Percentiles rank a stretch among this genome's conserved stretches.
These are phyloP conservation scores for Paramyrothecium roridum DNA, from an alignment of 2,329 filamentous ascomycete species.

Conservation along the genomic window DNA sequence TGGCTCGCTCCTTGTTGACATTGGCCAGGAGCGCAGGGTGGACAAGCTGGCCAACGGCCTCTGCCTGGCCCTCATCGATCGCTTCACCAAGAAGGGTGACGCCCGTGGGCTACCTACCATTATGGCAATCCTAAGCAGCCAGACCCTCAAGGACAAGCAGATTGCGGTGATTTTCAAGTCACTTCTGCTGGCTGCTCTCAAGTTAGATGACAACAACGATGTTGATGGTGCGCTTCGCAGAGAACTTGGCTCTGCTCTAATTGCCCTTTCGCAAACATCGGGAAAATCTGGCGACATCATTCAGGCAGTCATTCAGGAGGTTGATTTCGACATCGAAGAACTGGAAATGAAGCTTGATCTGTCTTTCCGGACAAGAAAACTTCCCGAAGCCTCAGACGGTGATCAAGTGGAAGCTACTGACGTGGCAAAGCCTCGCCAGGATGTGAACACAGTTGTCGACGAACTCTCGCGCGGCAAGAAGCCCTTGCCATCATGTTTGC, in stretches of 20 bases:
- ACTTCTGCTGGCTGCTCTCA: slow-evolving; percentile 58
- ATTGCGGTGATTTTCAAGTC: slow-evolving; percentile 63
- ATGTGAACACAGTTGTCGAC: slow-evolving; percentile 35
- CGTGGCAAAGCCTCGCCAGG: slow-evolving; percentile 26
- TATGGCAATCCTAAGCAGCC: slow-evolving; percentile 57
- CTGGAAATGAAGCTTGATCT: slow-evolving; percentile 73
- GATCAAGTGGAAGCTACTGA: slow-evolving; percentile 35
- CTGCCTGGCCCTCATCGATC: slow-evolving; percentile 62
- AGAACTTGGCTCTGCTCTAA: slow-evolving; percentile 64
- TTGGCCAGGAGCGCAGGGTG: slow-evolving; percentile 63
- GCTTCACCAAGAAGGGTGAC: slow-evolving; percentile 58
- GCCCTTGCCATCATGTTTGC: slow-evolving; percentile 48
- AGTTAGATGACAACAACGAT: slow-evolving; percentile 53
- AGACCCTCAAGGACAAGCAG: slow-evolving; percentile 61
- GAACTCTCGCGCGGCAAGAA: slow-evolving; percentile 33
- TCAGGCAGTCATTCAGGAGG: slow-evolving; percentile 61
- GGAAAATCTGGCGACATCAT: slow-evolving; percentile 61
- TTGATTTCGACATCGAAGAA: slow-evolving; percentile 69
- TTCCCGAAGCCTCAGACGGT: slow-evolving; percentile 46
- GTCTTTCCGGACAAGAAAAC: slow-evolving; percentile 56
- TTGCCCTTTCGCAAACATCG: slow-evolving; percentile 59
- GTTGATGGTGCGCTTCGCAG: slow-evolving; percentile 55
- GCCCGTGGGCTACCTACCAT: slow-evolving; percentile 55
- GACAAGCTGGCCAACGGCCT: slow-evolving; percentile 71
- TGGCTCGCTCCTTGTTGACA: slow-evolving; percentile 54